Base-by-base conservation (phyloP, 2,329 filamentous ascomycete species). In the Xylaria sp. region DNA sequence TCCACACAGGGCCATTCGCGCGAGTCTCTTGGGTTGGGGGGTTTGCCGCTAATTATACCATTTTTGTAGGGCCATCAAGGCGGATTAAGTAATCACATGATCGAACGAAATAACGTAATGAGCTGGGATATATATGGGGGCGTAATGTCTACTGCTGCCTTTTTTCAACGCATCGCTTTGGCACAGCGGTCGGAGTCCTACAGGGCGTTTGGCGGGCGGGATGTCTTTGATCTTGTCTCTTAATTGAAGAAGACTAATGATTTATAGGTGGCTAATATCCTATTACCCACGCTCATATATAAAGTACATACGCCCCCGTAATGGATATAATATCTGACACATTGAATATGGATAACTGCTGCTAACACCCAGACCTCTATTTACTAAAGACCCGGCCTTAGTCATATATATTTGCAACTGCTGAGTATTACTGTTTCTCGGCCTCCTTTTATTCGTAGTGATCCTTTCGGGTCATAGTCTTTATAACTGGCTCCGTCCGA, bases 51-150 rank as follows among this genome's bases (percentile, higher is more conserved):
- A 42, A 67, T 48, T 40, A n/a, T n/a, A 17, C 22, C n/a, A 0
- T 41, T 39, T 13, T 22, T 34, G 19, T 51, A 82, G 79, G 50
- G 79, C 78, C 38, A 81, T 82, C 65, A 82, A 82, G 59, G 74
- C 75, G 20, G 79, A 81, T 54, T 82, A 66, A 69, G 41, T 41
- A 57, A 59, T 50, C 29, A 26, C n/a, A 57, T 29, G 54, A 57
- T 41, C 51, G 39, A 50, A 61, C 50, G 50, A 39, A 40, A 59
- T 50, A 44, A 58, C 39, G 50, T 56, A 56, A 48, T 63, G 54
- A 62, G 29, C 29, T 58, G 52, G 52, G 49, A n/a, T n/a, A n/a
- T n/a, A n/a, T n/a, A n/a, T 52, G 46, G 50, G 54, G 60, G 56
- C 29, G 21, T 51, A 61, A 54, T 52, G 44, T 40, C 42, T 34